Conservation (phyloP, 805 yeast genomes). For the Candida montana region DNA sequence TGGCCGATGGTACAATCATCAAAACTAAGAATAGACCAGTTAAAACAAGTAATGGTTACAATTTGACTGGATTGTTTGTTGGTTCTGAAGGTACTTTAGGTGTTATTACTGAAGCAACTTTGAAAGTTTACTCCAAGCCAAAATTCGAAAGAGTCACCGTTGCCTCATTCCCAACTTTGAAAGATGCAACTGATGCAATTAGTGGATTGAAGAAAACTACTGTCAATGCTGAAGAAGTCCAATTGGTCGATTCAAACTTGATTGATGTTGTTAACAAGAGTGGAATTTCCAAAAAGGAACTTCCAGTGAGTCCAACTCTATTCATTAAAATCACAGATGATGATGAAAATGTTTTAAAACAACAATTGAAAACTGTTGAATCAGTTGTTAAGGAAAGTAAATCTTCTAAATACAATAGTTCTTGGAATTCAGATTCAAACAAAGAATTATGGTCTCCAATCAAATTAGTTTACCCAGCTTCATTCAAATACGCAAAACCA, state of each 20-base stretch:
- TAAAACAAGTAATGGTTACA: conserved; percentile 76
- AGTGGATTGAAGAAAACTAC: conserved; percentile 54
- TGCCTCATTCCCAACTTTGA: conserved; percentile 60
- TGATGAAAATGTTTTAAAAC: conserved; percentile 32
- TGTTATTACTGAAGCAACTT: conserved; percentile 70
- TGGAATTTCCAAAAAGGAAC: conserved; percentile 43
- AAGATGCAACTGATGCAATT: conserved; percentile 66
- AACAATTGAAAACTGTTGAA: conserved; percentile 39
- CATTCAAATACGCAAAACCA: conserved; percentile 53
- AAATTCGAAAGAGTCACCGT: conserved; percentile 57
- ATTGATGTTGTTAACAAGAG: conserved; percentile 55
- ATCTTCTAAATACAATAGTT: conserved; percentile 50
- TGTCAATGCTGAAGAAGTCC: conserved; percentile 61
- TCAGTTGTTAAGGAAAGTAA: conserved; percentile 41
- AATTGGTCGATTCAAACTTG: conserved; percentile 62
- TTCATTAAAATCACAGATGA: conserved; percentile 56
- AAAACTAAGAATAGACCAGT: conserved; percentile 72
- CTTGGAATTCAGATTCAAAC: conserved; percentile 50
- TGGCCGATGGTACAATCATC: conserved; percentile 74
- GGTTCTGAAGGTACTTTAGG: conserved; percentile 83
- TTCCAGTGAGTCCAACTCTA: conserved; percentile 45
- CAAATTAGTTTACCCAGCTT: conserved; percentile 58
- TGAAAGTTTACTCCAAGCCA: conserved; percentile 63
- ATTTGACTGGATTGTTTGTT: conserved; percentile 62
- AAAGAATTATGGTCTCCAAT: conserved; percentile 67